These are phyloP conservation scores for Ceratocystis huliohia DNA, from an alignment of 2,329 filamentous ascomycete species.

Conservation along the genomic window DNA sequence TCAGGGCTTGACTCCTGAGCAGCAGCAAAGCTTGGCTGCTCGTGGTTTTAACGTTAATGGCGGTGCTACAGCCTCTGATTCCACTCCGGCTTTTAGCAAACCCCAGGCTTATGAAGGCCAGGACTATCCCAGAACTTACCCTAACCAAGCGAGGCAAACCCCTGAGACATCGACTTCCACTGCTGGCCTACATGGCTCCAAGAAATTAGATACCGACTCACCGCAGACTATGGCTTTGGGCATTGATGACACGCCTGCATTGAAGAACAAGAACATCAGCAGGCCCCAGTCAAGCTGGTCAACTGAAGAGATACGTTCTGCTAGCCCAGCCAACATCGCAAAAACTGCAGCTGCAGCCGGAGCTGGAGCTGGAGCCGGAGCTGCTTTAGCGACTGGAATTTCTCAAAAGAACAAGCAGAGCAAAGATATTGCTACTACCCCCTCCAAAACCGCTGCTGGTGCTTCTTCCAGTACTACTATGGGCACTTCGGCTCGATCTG, in stretches of 20 bases:
- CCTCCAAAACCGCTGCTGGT: neutral
- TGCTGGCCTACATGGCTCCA: neutral
- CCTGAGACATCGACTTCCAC: neutral
- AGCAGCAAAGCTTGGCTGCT: slow-evolving; percentile 10
- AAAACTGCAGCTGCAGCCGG: slow-evolving; percentile 2
- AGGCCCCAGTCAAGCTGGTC: slow-evolving; percentile 17
- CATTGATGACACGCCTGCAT: neutral
- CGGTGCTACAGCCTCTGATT: neutral
- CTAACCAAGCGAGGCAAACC: neutral
- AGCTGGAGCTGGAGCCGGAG: slow-evolving; percentile 9
- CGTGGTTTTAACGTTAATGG: slow-evolving; percentile 5
- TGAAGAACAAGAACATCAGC: slow-evolving; percentile 12
- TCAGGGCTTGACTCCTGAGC: neutral
- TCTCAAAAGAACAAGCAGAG: neutral
- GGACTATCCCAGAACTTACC: neutral
- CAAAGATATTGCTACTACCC: neutral
- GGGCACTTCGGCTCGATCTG: neutral
- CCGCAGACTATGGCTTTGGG: neutral
- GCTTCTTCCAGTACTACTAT: neutral
- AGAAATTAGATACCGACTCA: slow-evolving; percentile 12
- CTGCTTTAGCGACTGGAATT: neutral
- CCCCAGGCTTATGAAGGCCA: neutral
- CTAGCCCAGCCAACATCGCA: neutral
- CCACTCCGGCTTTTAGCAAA: neutral
- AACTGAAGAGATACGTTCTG: slow-evolving; percentile 18